Percentiles rank a stretch among this genome's conserved stretches.
phyloP scores from a whole-genome alignment of 1,139 yeast species.

The Taphrina populina region DNA sequence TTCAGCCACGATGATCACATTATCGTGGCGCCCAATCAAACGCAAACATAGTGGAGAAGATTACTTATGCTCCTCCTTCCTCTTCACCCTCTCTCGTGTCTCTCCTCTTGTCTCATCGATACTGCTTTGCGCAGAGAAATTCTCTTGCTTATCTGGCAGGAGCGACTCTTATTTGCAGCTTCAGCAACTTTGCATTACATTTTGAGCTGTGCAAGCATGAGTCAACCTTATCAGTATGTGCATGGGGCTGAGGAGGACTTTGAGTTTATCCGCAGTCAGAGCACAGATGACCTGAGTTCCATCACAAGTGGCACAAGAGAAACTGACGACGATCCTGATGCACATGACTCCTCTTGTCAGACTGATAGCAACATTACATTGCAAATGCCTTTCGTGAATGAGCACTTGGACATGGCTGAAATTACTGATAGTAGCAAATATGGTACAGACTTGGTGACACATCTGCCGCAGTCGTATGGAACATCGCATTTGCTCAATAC shows the following conservation, averaged over 20 bases:
- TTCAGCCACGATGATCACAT: too few relatives aligned
- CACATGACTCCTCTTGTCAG: background rate
- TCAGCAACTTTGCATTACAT: too few relatives aligned
- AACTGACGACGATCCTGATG: constrained; percentile 15
- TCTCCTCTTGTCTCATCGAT: too few relatives aligned
- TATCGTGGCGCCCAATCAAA: too few relatives aligned
- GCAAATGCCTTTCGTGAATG: constrained; percentile 1
- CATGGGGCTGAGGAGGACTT: constrained; percentile 16
- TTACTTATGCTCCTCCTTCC: background rate
- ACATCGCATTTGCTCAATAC: too few relatives aligned
- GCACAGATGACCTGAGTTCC: constrained; percentile 21
- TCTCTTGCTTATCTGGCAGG: too few relatives aligned
- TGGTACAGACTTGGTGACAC: too few relatives aligned
- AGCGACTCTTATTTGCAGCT: too few relatives aligned
- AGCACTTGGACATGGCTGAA: background rate
- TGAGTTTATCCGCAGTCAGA: constrained; percentile 11
- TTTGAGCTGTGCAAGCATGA: too few relatives aligned
- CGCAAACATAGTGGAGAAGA: constrained; percentile 7
- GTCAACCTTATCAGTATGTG: too few relatives aligned
- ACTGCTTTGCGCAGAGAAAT: too few relatives aligned
- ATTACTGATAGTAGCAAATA: background rate
- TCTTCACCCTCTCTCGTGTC: background rate
- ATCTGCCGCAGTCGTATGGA: too few relatives aligned
- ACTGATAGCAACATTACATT: constrained; percentile 13
- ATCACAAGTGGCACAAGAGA: constrained; percentile 12